Percentiles rank a stretch among this genome's conserved stretches.
Conservation (phyloP, 2,329 filamentous ascomycete species). For the Fusarium kyushuense region DNA sequence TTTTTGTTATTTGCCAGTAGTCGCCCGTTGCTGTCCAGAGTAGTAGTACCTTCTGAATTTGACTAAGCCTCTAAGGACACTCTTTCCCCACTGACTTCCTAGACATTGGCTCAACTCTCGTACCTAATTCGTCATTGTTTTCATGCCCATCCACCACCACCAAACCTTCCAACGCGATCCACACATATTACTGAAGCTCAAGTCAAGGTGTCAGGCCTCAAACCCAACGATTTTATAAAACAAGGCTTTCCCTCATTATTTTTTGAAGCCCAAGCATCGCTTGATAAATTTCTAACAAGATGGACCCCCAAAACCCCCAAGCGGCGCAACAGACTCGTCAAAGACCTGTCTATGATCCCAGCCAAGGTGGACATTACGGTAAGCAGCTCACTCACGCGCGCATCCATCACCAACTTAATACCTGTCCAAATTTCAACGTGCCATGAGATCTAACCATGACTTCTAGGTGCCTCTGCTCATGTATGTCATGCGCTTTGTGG, state of each 20-base stretch:
- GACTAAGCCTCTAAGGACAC: not conserved
- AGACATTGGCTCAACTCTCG: not conserved
- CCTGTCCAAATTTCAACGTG: not conserved
- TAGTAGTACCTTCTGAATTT: not conserved
- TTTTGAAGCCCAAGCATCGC: not conserved
- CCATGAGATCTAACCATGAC: constrained; percentile 14
- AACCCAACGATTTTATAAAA: constrained; percentile 6
- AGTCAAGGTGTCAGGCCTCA: constrained; percentile 10
- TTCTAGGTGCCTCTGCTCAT: constrained; percentile 61
- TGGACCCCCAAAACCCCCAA: constrained; percentile 60
- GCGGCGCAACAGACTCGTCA: constrained; percentile 68
- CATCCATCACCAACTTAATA: not conserved
- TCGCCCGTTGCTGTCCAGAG: not conserved
- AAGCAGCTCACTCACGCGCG: constrained; percentile 49
- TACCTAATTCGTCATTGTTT: constrained; percentile 12
- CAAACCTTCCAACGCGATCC: constrained; percentile 6
- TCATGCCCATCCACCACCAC: constrained; percentile 8
- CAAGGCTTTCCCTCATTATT: constrained; percentile 1
- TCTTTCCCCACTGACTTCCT: constrained; percentile 1
- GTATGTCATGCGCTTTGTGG: constrained; percentile 48
- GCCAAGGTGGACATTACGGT: constrained; percentile 84
- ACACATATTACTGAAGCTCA: constrained; percentile 11
- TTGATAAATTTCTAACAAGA: constrained; percentile 36
- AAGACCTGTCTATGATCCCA: constrained; percentile 77
- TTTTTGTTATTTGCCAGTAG: not conserved